Conservation (phyloP, 2,329 filamentous ascomycete species). For the Periconia sp. region DNA sequence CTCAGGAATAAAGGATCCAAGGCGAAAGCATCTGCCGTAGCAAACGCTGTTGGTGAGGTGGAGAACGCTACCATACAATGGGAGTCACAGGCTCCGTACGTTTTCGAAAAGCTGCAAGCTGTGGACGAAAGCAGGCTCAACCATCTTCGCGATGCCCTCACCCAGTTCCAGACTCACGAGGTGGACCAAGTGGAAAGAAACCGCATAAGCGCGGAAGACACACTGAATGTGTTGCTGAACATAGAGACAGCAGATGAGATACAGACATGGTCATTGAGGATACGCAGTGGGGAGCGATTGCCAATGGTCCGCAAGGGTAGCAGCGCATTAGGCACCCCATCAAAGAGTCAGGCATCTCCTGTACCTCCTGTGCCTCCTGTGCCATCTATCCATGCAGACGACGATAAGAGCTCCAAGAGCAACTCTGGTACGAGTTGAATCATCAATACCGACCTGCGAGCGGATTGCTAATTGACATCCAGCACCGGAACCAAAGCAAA, state of each 20-base stretch:
- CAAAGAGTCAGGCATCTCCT: slow-evolving; percentile 39
- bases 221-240: slow-evolving; percentile 80
- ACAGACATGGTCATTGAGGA: slow-evolving; percentile 63
- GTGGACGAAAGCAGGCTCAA: slow-evolving; percentile 88
- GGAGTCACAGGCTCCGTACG: slow-evolving; percentile 91
- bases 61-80: slow-evolving; percentile 82
- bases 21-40: slow-evolving; percentile 75
- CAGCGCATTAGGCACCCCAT: slow-evolving; percentile 27
- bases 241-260: slow-evolving; percentile 88
- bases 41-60: slow-evolving; percentile 70
- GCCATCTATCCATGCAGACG: slow-evolving; percentile 48
- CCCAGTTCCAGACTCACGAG: slow-evolving; percentile 91
- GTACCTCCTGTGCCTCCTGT: slow-evolving; percentile 31
- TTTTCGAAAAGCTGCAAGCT: slow-evolving; percentile 90
- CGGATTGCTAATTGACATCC: neutral
- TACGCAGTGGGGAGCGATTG: slow-evolving; percentile 42
- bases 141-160: slow-evolving; percentile 85
- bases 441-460: neutral
- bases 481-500: slow-evolving; percentile 40
- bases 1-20: slow-evolving; percentile 76
- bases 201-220: slow-evolving; percentile 73
- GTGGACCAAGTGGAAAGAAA: slow-evolving; percentile 80
- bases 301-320: slow-evolving; percentile 34
- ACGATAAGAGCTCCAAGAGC: slow-evolving; percentile 57
- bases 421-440: slow-evolving; percentile 43